Evolutionary conservation across 176 grass and related monocot species (phyloP), one percentile per base, ranked within the genome.

Genomic region (Secale cereale): DNA sequence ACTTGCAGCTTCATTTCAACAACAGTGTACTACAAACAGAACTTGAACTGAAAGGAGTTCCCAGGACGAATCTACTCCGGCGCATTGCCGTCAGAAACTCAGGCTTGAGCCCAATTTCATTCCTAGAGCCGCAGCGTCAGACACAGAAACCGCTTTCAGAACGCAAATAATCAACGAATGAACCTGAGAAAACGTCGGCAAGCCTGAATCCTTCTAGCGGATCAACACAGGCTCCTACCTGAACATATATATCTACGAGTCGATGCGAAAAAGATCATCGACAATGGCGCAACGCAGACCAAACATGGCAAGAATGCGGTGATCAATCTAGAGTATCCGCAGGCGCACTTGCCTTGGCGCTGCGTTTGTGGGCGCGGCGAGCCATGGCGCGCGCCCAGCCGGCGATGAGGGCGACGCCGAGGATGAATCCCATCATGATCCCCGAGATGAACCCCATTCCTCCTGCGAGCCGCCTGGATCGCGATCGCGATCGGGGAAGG

Each of bases 391-490:
- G 84, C 36, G 86, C 85, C 93, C 88, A 96, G 45, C 91, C 91
- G 59, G 86, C 92, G 82, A 99, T 81, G 69, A 99, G 59, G 72
- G 90, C 91, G 84, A 99, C 74, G 69, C 93, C 97, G 23, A 91
- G 71, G 56, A 91, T 83, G 85, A 90, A 65, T 19, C 97, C 97
- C 90, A 94, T 79, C 8, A 99, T n/a, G 31, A 91, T 60, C n/a
- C 97, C 97, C 52, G 97, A 91, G 65, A 99, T 86, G 67, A 96
- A 89, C 67, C 91, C 97, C 97, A 99, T 99, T 57, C 73, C 65
- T 62, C 25, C 57, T 62, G 64, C 17, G 8, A 7, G 19, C 48
- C 27, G 63, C 41, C 66, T 27, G 66, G 16, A 59, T 59, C 6
- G 29, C 59, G 16, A 59, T 59, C 6, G 29, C 59, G 45, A 36